Percentiles rank a stretch among this genome's conserved stretches.
These are phyloP conservation scores for Mycena rosella DNA, from an alignment of 768 basidiomycete species.

Conservation along the genomic window DNA sequence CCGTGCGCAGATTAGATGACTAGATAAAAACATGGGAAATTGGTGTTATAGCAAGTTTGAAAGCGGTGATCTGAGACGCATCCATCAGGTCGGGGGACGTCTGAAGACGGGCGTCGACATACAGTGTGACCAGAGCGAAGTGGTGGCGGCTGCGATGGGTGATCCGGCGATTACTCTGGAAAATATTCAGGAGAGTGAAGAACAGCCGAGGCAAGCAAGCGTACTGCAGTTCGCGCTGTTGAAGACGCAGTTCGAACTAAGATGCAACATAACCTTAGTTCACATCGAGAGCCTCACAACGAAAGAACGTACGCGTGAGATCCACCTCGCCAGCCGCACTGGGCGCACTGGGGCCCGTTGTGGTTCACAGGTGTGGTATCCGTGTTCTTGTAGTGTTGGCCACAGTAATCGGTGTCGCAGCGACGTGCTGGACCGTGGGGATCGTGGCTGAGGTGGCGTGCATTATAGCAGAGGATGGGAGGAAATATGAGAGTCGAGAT, in stretches of 20 bases:
- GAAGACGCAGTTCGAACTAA: constrained; percentile 19
- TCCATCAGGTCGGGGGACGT: neutral
- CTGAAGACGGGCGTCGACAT: neutral
- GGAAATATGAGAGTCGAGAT: neutral
- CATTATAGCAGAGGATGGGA: neutral
- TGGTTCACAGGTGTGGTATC: constrained; percentile 54
- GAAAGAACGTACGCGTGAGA: constrained; percentile 19
- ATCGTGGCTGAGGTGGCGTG: neutral
- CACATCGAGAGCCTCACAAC: neutral
- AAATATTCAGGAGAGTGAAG: neutral
- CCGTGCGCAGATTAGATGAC: neutral
- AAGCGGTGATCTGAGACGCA: constrained; percentile 8
- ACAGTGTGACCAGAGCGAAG: neutral
- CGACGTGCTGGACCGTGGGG: constrained; percentile 9
- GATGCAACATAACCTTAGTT: neutral
- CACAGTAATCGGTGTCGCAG: constrained; percentile 40
- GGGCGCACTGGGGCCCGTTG: constrained; percentile 83
- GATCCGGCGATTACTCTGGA: neutral
- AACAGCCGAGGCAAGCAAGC: neutral
- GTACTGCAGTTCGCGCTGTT: no score
- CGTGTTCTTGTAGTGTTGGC: constrained; percentile 41
- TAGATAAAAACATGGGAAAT: neutral
- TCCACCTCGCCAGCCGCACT: constrained; percentile 78
- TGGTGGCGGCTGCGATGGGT: neutral
- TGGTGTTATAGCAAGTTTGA: constrained; percentile 8